Conservation (phyloP, 2,329 filamentous ascomycete species). For the Pseudogymnoascus sp. region DNA sequence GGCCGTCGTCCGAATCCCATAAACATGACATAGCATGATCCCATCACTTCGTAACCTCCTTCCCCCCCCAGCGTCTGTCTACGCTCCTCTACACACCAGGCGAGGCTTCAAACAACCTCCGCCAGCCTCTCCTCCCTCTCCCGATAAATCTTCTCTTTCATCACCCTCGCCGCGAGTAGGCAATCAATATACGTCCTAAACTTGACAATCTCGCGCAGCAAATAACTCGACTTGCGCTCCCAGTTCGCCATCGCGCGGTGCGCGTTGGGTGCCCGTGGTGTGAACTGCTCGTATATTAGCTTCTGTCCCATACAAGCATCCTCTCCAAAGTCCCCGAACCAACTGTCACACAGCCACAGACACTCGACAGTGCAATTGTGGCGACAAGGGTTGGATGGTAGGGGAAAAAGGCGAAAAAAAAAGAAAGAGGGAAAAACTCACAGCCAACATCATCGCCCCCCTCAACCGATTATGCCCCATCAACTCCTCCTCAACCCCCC, state of each 20-base stretch:
- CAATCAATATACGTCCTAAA: constrained; percentile 92
- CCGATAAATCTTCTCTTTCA: constrained; percentile 60
- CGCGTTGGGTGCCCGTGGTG: constrained; percentile 71
- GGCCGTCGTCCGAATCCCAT: not conserved
- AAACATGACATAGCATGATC: not conserved
- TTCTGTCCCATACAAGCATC: no score
- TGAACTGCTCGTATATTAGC: constrained; percentile 47
- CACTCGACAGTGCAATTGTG: no score
- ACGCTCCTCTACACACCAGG: no score
- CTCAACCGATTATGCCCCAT: constrained; percentile 82
- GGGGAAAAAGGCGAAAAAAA: not conserved
- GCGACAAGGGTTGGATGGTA: not conserved
- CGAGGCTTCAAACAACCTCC: not conserved
- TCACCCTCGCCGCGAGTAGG: constrained; percentile 59
- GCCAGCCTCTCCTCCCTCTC: constrained; percentile 37
- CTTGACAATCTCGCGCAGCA: constrained; percentile 91
- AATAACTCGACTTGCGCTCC: constrained; percentile 89
- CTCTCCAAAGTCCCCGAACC: no score
- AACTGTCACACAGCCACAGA: no score
- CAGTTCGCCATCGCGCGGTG: constrained; percentile 87
- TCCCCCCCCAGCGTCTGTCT: not conserved
- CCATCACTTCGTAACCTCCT: not conserved
- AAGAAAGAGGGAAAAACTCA: constrained; percentile 28
- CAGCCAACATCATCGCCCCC: constrained; percentile 74
- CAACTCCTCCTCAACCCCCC: constrained; percentile 76